Percentiles rank a stretch among this genome's conserved stretches.
phyloP scores from a whole-genome alignment of 768 basidiomycete species.

The Rhodosporidiobolus sp. region DNA sequence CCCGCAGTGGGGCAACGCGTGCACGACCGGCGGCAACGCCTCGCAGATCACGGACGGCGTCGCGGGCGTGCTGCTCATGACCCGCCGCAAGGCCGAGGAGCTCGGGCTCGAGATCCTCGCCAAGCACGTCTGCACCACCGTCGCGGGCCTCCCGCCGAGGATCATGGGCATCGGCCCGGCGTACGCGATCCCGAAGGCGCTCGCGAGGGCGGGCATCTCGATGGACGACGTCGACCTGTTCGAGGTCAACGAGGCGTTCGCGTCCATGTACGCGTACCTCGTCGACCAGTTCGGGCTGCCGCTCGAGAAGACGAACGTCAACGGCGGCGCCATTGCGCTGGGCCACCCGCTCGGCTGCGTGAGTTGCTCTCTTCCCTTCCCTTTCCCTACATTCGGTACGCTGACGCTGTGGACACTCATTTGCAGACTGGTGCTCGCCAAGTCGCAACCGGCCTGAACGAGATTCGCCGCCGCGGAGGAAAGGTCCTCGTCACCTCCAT shows the following conservation, averaged over 20 bases:
- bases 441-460: slow-evolving; percentile 73
- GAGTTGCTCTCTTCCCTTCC: not conserved
- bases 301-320: slow-evolving; percentile 72
- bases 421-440: slow-evolving; percentile 76
- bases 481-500: slow-evolving; percentile 75
- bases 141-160: slow-evolving; percentile 69
- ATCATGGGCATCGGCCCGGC: slow-evolving; percentile 73
- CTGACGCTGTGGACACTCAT: not conserved
- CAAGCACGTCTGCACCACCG: slow-evolving; percentile 70
- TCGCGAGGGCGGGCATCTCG: slow-evolving; percentile 64
- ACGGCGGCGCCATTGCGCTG: slow-evolving; percentile 85
- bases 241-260: slow-evolving; percentile 69
- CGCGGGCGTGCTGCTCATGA: slow-evolving; percentile 81
- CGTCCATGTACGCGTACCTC: slow-evolving; percentile 66
- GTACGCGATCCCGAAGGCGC: slow-evolving; percentile 71
- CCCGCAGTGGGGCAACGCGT: slow-evolving; percentile 58
- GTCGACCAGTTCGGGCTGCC: slow-evolving; percentile 64
- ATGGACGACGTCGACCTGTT: slow-evolving; percentile 73
- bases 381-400: not conserved
- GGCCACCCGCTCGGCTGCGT: slow-evolving; percentile 49
- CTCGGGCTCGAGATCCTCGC: slow-evolving; percentile 70
- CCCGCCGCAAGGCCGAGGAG: slow-evolving; percentile 69
- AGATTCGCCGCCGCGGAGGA: slow-evolving; percentile 45
- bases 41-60: slow-evolving; percentile 87
- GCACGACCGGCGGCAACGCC: slow-evolving; percentile 64